Evolutionary conservation across 768 basidiomycete species (phyloP), one percentile per base, ranked within the genome.

Genomic region (Leccinellum albellum): DNA sequence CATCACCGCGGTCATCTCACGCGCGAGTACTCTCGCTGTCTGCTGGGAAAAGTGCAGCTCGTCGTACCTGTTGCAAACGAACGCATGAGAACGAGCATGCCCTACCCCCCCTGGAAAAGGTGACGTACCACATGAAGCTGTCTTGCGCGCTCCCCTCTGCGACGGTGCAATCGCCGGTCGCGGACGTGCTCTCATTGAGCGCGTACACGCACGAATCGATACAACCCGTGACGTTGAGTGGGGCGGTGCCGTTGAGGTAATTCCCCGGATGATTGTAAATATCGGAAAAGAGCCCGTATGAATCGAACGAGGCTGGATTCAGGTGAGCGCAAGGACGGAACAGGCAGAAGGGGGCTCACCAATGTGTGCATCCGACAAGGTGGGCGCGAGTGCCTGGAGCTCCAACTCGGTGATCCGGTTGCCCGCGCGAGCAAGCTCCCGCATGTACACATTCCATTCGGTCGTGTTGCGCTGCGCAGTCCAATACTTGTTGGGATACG

Each of bases 241-340:
- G 82, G 0, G 77, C 84, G 0, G 84, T 87, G 8, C 85, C 86
- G 57, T 87, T 88, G 31, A 87, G 69, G 67, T 86, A 87, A 4
- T 65, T 59, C 8, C 68, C 60, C 1, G 86, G 86, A 54, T 78
- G 66, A 24, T 71, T 67, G 60, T 77, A 76, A 71, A 88, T 85
- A 63, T 87, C 84, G 17, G 76, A 67, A 66, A 87, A 85, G 29
- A 87, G 74, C 2, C 74, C 74, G 64, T 86, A 77, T 4, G 85
- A 84, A 65, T 87, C 83, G 61, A 87, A 87, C 1, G 83, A 66
- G 1, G 79, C 86, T 85, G 50, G 15, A 31, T 31, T 7, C 29
- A 17, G 17, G 15, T 31, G 48, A 49, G 48, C n/a, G n/a, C n/a
- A 20, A 15, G 48, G 8, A 14, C 13, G 28, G 12, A 31, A 31